These are phyloP conservation scores for Lachnellula suecica DNA, from an alignment of 2,329 filamentous ascomycete species.

Conservation along the genomic window DNA sequence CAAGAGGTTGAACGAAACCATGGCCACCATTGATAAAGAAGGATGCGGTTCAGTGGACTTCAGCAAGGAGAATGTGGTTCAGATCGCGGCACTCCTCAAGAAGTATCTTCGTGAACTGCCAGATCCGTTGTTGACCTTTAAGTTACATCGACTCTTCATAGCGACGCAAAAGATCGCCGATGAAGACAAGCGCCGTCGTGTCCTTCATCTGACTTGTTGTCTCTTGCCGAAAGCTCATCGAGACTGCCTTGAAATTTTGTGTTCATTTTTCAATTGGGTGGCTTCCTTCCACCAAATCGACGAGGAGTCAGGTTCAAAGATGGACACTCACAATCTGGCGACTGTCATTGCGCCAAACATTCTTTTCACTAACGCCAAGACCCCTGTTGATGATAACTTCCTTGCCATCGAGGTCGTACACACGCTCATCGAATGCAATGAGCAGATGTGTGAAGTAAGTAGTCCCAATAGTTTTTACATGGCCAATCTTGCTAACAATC, in stretches of 20 bases:
- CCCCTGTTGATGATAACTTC: constrained; percentile 82
- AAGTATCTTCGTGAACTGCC: constrained; percentile 93
- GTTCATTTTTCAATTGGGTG: constrained; percentile 95
- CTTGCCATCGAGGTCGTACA: constrained; percentile 91
- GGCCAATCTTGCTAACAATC: constrained; percentile 23
- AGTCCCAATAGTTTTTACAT: neutral
- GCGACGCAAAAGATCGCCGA: constrained; percentile 86
- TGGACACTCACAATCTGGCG: constrained; percentile 96
- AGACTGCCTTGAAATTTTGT: constrained; percentile 92
- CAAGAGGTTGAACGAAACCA: constrained; percentile 83
- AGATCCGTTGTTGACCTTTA: constrained; percentile 91
- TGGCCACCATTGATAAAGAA: constrained; percentile 81
- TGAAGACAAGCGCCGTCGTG: constrained; percentile 75
- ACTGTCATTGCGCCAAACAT: constrained; percentile 98
- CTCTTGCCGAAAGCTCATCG: constrained; percentile 88
- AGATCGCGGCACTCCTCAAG: constrained; percentile 90
- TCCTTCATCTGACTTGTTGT: constrained; percentile 89
- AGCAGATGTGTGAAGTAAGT: constrained; percentile 94
- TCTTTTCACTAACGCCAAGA: constrained; percentile 69
- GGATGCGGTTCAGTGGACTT: constrained; percentile 85
- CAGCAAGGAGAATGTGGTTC: constrained; percentile 85
- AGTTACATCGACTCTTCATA: constrained; percentile 89
- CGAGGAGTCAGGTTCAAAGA: constrained; percentile 95
- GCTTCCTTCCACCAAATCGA: constrained; percentile 97
- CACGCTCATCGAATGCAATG: constrained; percentile 86